These are phyloP conservation scores for Lentinula raphanica DNA, from an alignment of 768 basidiomycete genomes.

Conservation along the genomic window DNA sequence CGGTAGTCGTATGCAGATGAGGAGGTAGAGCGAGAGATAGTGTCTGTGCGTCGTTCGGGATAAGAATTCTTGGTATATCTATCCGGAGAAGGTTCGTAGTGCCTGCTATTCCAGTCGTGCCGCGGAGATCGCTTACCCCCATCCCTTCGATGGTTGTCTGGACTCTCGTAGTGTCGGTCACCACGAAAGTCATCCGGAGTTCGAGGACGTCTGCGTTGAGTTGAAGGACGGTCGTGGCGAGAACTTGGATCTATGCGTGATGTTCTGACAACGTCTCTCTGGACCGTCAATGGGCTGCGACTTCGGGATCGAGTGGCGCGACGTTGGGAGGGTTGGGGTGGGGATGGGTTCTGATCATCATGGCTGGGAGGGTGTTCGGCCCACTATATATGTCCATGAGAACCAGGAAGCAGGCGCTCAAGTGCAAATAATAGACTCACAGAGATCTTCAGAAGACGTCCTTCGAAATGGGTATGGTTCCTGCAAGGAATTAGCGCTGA, in stretches of 20 bases:
- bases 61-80: neutral
- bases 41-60: neutral
- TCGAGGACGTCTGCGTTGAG: neutral
- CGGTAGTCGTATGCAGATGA: neutral
- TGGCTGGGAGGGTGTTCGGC: slow-evolving; percentile 78
- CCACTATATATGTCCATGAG: slow-evolving; percentile 47
- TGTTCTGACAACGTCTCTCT: neutral
- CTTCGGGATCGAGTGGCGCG: neutral
- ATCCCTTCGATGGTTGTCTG: neutral
- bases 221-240: neutral
- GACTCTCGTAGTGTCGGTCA: neutral
- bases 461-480: slow-evolving; percentile 75
- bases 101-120: neutral
- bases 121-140: neutral
- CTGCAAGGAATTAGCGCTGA: slow-evolving; percentile 28
- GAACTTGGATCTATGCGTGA: neutral
- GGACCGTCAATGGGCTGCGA: neutral
- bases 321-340: neutral
- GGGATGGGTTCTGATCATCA: slow-evolving; percentile 11
- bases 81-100: neutral
- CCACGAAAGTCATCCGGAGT: neutral
- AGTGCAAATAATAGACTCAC: slow-evolving; percentile 27
- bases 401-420: neutral
- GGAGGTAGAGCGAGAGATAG: neutral
- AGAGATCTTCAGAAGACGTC: slow-evolving; percentile 69